Percentiles rank a stretch among this genome's conserved stretches.
These are phyloP conservation scores for Nemania abortiva DNA, from an alignment of 2,329 filamentous ascomycete species.

Conservation along the genomic window DNA sequence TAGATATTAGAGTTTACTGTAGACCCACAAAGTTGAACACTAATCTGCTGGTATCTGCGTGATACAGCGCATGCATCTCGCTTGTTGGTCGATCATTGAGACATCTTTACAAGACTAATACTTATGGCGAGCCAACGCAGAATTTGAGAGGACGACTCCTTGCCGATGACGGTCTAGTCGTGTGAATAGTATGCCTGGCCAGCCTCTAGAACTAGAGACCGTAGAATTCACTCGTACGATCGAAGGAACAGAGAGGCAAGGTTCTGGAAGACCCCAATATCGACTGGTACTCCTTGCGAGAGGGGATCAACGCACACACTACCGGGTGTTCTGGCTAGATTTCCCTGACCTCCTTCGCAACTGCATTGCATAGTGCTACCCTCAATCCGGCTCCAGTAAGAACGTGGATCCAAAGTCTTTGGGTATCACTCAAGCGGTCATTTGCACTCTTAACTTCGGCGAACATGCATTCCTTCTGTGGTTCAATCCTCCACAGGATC, in stretches of 20 bases:
- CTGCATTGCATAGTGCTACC: conserved; percentile 82
- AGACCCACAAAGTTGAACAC: conserved; percentile 7
- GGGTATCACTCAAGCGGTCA: conserved; percentile 94
- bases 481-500: conserved; percentile 79
- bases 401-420: conserved; percentile 96
- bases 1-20: conserved; percentile 3
- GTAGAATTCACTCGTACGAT: background rate
- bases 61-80: background rate
- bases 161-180: background rate
- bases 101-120: background rate
- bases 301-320: too few species aligned
- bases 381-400: conserved; percentile 84
- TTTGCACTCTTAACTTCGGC: conserved; percentile 86
- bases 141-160: background rate
- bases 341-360: conserved; percentile 64
- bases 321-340: too few species aligned
- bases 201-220: conserved; percentile 1
- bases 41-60: conserved; percentile 3
- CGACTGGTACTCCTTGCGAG: conserved; percentile 1
- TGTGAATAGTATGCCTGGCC: conserved; percentile 5
- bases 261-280: background rate
- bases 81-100: conserved; percentile 9
- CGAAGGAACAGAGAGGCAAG: conserved; percentile 7
- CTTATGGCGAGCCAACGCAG: background rate
- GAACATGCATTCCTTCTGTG: conserved; percentile 74